These are phyloP conservation scores for Piper longum DNA, from an alignment of 164 flowering plant species.

Conservation along the genomic window DNA sequence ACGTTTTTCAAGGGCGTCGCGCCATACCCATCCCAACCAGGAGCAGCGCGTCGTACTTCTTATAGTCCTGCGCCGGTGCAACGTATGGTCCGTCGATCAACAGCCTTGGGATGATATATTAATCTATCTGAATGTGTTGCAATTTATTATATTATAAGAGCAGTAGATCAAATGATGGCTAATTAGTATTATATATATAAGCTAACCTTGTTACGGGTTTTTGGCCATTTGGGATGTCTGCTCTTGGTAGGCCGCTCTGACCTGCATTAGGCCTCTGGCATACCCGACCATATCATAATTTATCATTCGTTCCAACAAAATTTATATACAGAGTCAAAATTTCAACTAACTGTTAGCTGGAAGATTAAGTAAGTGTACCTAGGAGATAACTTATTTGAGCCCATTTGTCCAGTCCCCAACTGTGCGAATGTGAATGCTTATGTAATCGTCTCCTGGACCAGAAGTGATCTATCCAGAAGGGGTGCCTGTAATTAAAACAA, in stretches of 20 bases:
- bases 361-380: conserved; percentile 18
- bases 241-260: conserved; percentile 51
- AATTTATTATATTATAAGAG: background rate
- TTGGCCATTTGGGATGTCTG: conserved; percentile 25
- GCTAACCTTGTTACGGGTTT: background rate
- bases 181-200: background rate
- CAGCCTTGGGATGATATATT: conserved; percentile 43
- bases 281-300: conserved; percentile 15
- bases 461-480: conserved; percentile 69
- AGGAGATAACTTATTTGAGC: conserved; percentile 33
- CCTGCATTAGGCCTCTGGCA: conserved; percentile 36
- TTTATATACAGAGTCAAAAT: background rate
- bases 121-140: too few relatives aligned
- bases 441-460: conserved; percentile 54
- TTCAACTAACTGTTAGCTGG: background rate
- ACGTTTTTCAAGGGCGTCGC: conserved; percentile 90
- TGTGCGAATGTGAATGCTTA: conserved; percentile 53
- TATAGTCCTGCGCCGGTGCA: conserved; percentile 67
- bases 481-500: conserved; percentile 27
- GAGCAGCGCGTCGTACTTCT: conserved; percentile 42
- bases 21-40: conserved; percentile 88
- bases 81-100: conserved; percentile 57
- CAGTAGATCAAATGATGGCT: background rate
- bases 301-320: background rate
- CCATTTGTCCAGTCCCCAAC: conserved; percentile 63